These are phyloP conservation scores for Graphilbum sp. DNA, from an alignment of 2,329 filamentous ascomycete genomes.

Conservation along the genomic window DNA sequence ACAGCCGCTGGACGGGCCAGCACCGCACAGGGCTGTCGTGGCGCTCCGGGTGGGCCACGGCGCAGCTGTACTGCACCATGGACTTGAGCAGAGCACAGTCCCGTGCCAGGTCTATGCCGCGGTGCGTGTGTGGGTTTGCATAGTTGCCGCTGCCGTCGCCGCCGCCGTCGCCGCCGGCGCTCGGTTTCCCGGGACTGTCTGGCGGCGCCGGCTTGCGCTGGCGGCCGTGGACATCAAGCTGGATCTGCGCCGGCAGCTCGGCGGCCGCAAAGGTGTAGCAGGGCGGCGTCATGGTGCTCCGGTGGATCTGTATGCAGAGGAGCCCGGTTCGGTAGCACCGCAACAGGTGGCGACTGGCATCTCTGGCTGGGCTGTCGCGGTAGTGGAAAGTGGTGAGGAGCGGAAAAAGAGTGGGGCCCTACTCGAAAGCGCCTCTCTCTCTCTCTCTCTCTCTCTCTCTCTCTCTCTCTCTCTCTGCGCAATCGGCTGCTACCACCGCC, in stretches of 20 bases:
- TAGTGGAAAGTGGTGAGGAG: too few relatives aligned
- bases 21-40: constrained; percentile 33
- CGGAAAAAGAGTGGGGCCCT: too few relatives aligned
- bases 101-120: constrained; percentile 29
- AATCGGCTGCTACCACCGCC: too few relatives aligned
- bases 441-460: too few relatives aligned
- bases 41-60: constrained; percentile 30
- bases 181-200: constrained; percentile 2
- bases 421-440: too few relatives aligned
- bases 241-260: constrained; percentile 31
- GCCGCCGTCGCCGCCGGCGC: not conserved
- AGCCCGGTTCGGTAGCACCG: not conserved
- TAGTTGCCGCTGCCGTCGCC: not conserved
- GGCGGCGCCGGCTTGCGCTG: constrained; percentile 27
- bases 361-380: too few relatives aligned
- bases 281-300: constrained; percentile 45
- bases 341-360: too few relatives aligned
- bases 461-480: too few relatives aligned
- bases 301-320: too few relatives aligned
- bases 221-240: constrained; percentile 29
- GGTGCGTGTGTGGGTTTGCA: too few relatives aligned
- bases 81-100: constrained; percentile 36
- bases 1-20: constrained; percentile 40
- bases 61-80: constrained; percentile 45
- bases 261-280: constrained; percentile 36